Conservation (phyloP, 2,329 filamentous ascomycete species). For the Trichoderma asperellum region DNA sequence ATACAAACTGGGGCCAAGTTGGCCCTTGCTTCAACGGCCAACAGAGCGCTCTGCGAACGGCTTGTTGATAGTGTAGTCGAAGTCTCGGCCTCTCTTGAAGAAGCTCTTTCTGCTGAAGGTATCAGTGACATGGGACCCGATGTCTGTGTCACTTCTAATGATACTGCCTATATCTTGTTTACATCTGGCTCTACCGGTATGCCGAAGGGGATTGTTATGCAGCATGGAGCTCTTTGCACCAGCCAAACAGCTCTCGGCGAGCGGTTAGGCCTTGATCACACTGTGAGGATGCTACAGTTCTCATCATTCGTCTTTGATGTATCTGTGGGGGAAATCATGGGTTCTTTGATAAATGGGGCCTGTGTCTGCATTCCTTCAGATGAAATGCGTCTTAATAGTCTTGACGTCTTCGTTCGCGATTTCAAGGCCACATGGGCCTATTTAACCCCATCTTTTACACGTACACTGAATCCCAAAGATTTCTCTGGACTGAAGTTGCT, state of each 20-base stretch:
- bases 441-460: slow-evolving; percentile 23
- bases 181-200: slow-evolving; percentile 23
- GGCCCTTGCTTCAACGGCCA: slow-evolving; percentile 13
- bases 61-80: slow-evolving; percentile 17
- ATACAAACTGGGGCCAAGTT: not conserved
- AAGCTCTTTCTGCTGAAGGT: not conserved
- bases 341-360: slow-evolving; percentile 18
- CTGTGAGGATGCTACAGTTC: slow-evolving; percentile 17
- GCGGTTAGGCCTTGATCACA: not conserved
- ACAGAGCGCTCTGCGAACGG: not conserved
- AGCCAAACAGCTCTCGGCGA: not conserved
- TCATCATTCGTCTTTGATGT: slow-evolving; percentile 28
- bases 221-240: slow-evolving; percentile 21
- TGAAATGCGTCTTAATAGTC: slow-evolving; percentile 26
- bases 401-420: slow-evolving; percentile 21
- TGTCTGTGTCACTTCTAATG: not conserved
- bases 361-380: slow-evolving; percentile 25
- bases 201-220: slow-evolving; percentile 23
- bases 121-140: not conserved
- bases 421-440: slow-evolving; percentile 26
- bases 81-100: not conserved
- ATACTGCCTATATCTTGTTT: slow-evolving; percentile 16
- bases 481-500: slow-evolving; percentile 18
- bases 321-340: slow-evolving; percentile 24
- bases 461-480: slow-evolving; percentile 5